Percentiles rank a stretch among this genome's conserved stretches.
These are phyloP conservation scores for Populus hybrid DNA, from an alignment of 441 rosid genomes.

Conservation along the genomic window DNA sequence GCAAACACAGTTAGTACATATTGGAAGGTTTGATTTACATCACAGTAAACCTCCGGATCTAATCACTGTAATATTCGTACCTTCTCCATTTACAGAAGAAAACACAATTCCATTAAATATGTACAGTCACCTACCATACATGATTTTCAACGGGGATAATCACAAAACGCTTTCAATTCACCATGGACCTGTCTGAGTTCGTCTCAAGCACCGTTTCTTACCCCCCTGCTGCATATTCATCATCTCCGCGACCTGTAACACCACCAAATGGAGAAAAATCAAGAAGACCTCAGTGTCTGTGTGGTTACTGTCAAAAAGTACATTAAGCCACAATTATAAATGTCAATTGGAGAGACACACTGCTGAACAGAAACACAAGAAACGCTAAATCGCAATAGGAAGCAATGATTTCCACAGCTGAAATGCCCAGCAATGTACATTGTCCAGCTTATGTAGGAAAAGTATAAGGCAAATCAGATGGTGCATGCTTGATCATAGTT, in stretches of 20 bases:
- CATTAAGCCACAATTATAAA: neutral
- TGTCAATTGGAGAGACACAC: neutral
- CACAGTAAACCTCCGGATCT: constrained; percentile 12
- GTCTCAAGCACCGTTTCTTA: constrained; percentile 63
- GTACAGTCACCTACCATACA: constrained; percentile 36
- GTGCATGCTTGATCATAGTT: too few species aligned
- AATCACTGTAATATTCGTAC: constrained; percentile 19
- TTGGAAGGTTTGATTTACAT: constrained; percentile 16
- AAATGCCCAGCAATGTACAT: neutral
- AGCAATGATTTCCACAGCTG: neutral
- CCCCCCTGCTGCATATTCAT: constrained; percentile 45
- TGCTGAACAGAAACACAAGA: neutral
- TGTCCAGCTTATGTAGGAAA: too few species aligned
- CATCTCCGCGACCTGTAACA: constrained; percentile 59
- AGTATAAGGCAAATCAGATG: too few species aligned
- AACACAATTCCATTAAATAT: constrained; percentile 23
- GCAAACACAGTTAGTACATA: constrained; percentile 8
- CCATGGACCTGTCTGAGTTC: constrained; percentile 94
- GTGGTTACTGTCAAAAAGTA: neutral
- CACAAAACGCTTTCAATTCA: constrained; percentile 29
- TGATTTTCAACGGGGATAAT: constrained; percentile 12
- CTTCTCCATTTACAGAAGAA: constrained; percentile 25
- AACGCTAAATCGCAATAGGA: neutral
- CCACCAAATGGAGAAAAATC: constrained; percentile 16
- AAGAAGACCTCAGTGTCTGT: neutral